phyloP scores from a whole-genome alignment of 805 yeast species.

The Yamadazyma olivae region DNA sequence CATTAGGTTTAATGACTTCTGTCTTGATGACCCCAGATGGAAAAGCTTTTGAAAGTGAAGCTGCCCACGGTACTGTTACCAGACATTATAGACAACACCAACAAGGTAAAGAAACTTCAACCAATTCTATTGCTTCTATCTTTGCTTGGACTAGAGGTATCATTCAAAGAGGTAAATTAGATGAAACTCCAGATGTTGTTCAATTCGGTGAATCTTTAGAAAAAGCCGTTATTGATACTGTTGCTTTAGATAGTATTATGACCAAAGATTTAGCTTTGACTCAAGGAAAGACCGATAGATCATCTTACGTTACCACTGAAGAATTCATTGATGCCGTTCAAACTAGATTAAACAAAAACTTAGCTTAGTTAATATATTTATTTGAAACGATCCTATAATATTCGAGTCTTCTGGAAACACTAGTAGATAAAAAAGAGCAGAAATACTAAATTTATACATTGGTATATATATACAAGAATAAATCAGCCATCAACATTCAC shows the following conservation, averaged over 20 bases:
- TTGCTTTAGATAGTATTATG: constrained; percentile 80
- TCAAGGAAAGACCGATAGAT: constrained; percentile 80
- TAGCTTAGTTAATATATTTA: constrained; percentile 10
- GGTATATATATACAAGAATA: constrained; percentile 3
- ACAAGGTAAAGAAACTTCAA: constrained; percentile 94
- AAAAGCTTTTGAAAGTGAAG: constrained; percentile 91
- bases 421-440: too few species aligned
- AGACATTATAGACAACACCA: constrained; percentile 96
- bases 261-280: constrained; percentile 95
- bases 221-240: constrained; percentile 83
- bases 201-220: constrained; percentile 78
- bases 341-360: constrained; percentile 48
- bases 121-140: constrained; percentile 95
- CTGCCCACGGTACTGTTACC: constrained; percentile 99
- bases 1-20: constrained; percentile 95
- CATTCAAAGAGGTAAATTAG: constrained; percentile 88
- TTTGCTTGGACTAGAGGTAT: constrained; percentile 97
- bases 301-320: constrained; percentile 83
- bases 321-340: constrained; percentile 87
- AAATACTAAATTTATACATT: constrained; percentile 1
- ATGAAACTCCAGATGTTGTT: constrained; percentile 79
- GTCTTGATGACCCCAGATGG: constrained; percentile 97
- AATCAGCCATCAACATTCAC: neutral
- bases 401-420: too few species aligned
- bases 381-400: too few species aligned